Conservation (phyloP, 768 basidiomycete species). For the Calocera viscosa region DNA sequence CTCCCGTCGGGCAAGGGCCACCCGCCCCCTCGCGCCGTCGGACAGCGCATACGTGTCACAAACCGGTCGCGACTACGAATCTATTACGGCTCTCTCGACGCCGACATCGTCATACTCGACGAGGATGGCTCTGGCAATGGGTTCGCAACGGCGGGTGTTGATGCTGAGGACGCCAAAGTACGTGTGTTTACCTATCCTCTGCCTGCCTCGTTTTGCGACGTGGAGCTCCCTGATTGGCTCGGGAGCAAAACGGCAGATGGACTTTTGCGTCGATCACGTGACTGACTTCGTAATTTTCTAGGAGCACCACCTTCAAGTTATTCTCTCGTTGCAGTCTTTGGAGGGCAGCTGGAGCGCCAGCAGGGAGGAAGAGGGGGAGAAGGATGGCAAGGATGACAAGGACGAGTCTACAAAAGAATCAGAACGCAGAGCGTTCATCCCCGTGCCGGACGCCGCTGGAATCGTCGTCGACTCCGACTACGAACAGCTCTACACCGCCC, state of each 20-base stretch:
- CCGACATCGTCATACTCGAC: slow-evolving; percentile 48
- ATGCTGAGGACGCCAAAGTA: slow-evolving; percentile 88
- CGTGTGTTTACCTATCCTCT: slow-evolving; percentile 29
- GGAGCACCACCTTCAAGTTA: slow-evolving; percentile 49
- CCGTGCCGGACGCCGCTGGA: slow-evolving; percentile 82
- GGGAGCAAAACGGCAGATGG: neutral
- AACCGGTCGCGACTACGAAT: slow-evolving; percentile 85
- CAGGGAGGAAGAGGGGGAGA: slow-evolving; percentile 18
- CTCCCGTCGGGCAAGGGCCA: slow-evolving; percentile 7
- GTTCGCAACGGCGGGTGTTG: slow-evolving; percentile 73
- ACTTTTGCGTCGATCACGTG: neutral
- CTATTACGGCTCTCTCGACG: slow-evolving; percentile 67
- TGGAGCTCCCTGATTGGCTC: slow-evolving; percentile 29
- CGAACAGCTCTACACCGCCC: slow-evolving; percentile 46
- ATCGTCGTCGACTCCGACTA: slow-evolving; percentile 53
- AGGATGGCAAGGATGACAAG: slow-evolving; percentile 21
- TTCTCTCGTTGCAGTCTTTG: slow-evolving; percentile 29
- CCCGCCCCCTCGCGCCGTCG: neutral
- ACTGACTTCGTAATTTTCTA: slow-evolving; percentile 22
- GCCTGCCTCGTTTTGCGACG: neutral
- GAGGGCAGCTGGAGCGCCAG: slow-evolving; percentile 20
- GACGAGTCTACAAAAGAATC: neutral
- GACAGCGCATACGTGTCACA: slow-evolving; percentile 46
- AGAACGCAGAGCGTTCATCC: slow-evolving; percentile 51
- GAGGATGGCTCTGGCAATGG: slow-evolving; percentile 76